phyloP scores from a whole-genome alignment of 345 rosid species.

The Corchorus capsularis region DNA sequence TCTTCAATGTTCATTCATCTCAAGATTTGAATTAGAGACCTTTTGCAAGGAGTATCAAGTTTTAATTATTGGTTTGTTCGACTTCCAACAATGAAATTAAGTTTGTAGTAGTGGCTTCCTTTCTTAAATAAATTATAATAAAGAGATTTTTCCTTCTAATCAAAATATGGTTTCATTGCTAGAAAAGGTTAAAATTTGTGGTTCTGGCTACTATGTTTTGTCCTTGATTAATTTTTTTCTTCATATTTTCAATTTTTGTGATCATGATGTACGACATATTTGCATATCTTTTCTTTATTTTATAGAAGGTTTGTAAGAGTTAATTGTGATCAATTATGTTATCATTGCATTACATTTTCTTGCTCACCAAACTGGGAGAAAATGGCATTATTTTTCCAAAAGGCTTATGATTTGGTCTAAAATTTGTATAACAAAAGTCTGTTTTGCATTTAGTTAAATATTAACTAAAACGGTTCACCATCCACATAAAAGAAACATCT shows the following conservation, averaged over 20 bases:
- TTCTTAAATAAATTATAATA: no score
- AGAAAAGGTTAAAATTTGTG: no score
- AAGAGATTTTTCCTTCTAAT: no score
- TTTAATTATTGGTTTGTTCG: no score
- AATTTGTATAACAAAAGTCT: not conserved
- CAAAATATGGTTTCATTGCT: no score
- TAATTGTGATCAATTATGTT: conserved; percentile 3
- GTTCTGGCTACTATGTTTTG: no score
- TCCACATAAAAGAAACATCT: not conserved
- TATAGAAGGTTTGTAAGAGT: not conserved
- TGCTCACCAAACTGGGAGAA: conserved; percentile 12
- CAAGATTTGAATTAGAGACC: no score
- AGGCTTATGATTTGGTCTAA: conserved; percentile 24
- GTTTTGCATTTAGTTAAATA: conserved; percentile 9
- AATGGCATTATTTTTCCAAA: conserved; percentile 7
- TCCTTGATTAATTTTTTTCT: no score
- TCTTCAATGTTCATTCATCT: no score
- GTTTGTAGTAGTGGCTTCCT: no score
- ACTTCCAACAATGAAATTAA: no score
- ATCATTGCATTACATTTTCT: conserved; percentile 14
- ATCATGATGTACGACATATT: conserved; percentile 1
- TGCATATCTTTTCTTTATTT: not conserved
- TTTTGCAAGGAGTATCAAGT: no score
- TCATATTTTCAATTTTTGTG: not conserved
- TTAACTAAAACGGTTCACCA: not conserved